Evolutionary conservation across 495 filamentous ascomycete species (phyloP), one percentile per base, ranked within the genome.

Genomic region (Sporormia fimetaria): DNA sequence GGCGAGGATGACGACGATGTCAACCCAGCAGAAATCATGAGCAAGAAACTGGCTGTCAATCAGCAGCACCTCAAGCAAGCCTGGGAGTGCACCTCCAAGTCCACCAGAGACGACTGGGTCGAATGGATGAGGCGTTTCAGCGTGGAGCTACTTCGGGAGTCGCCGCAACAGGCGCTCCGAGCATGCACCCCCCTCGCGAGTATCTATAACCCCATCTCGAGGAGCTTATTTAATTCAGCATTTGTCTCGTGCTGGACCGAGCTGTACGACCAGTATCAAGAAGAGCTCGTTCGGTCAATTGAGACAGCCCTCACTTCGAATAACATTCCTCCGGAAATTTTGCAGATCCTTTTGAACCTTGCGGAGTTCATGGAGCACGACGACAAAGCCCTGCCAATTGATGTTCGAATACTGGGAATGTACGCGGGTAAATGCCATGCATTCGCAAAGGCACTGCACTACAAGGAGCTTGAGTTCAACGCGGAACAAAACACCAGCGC

Each of bases 361-460:
- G 90, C 87, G 2, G 90, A 99, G 52, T 99, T 96, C 59, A 99
- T 99, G 90, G 90, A 99, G 55, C 90, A 99, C 53, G 90, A 96
- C 54, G 90, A 99, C 57, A 96, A 96, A 56, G 90, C 90, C 4
- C 71, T 99, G 16, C 90, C 90, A 11, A 95, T 99, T 49, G 92
- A 99, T 58, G 94, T 99, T 42, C 75, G 90, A 22, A 81, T 83
- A 1, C 66, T 96, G 23, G 90, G 92, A 14, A 81, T 84, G 52
- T 92, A 94, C 56, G 90, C 90, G 10, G 86, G 78, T 0, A 86
- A 87, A 53, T 96, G 92, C 38, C 90, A 99, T 62, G 90, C 90
- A 4, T 96, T 90, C 58, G 90, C 90, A 12, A 99, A 99, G 59
- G 90, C 90, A 7, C 71, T 99, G 14, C 90, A 99, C 49, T 99